Evolutionary conservation across 2,329 filamentous ascomycete genomes (phyloP), one percentile per base, ranked within the genome.

Genomic region (Neobulgaria alba): DNA sequence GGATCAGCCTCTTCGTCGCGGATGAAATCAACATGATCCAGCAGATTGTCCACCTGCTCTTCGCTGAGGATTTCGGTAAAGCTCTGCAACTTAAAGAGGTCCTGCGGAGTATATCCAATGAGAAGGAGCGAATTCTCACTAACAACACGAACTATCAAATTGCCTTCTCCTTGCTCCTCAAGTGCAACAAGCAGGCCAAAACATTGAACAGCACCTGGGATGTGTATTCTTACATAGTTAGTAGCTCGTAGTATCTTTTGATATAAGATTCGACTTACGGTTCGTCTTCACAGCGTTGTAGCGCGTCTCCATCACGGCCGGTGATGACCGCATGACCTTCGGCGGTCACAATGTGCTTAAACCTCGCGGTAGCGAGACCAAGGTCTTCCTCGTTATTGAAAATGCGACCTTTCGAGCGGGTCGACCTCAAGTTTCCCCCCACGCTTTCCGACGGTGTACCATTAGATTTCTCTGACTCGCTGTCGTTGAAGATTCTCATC

Each of bases 11-110:
- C 83, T 47, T 92, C 86, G 37, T 93, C 86, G 16, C 81, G 76
- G 39, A 93, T 85, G 57, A 93, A 94, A 56, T 94, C 85, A 38
- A 94, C 75, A 50, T 94, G 87, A 50, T 94, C 87, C 5, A 92
- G 65, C 1, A 95, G 66, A 47, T 85, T 89, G 48, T 93, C 87
- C 12, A 81, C 73, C 56, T 93, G 86, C 52, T 94, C 87, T 39
- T 92, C 83, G 1, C 77, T 80, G 8, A 95, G 64, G 10, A 95
- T 85, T 92, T 83, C n/a, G 82, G 77, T 53, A 95, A 93, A 54
- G 73, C 89, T 8, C 73, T 67, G 2, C 12, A 12, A 26, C 7
- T 26, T 26, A 12, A 26, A 95, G 0, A 95, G 69, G 40, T 89
- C 73, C 47, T 74, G 73, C 0, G 88, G 88, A 0, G 79, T 75